Percentiles rank a stretch among this genome's conserved stretches.
phyloP scores from a whole-genome alignment of 805 yeast genomes.

The Saccharomyces eubayanus region DNA sequence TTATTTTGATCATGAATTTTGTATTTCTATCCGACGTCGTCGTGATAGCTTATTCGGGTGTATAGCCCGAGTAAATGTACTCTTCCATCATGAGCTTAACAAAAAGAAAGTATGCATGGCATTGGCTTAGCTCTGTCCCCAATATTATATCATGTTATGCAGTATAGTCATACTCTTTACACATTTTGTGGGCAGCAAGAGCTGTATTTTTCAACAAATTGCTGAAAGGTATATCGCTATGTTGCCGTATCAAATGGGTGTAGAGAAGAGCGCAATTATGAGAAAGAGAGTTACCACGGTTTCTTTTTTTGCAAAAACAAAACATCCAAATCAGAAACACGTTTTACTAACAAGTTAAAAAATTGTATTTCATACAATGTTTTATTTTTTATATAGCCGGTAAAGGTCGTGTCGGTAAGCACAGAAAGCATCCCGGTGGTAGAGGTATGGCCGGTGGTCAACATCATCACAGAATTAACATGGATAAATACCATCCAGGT shows the following conservation, averaged over 20 bases:
- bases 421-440: slow-evolving; percentile 99
- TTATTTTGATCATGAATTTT: background rate
- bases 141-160: background rate
- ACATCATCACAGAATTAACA: slow-evolving; percentile 99
- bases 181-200: background rate
- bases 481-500: slow-evolving; percentile 99
- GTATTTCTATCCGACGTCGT: background rate
- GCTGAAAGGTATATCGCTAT: background rate
- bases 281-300: background rate
- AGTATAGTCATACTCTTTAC: background rate
- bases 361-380: slow-evolving; percentile 3
- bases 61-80: background rate
- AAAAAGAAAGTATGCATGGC: background rate
- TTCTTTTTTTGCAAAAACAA: background rate
- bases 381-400: slow-evolving; percentile 60
- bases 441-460: slow-evolving; percentile 99
- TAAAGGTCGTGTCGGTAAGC: slow-evolving; percentile 99
- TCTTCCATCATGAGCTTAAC: background rate
- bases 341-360: slow-evolving; percentile 9
- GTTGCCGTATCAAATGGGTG: background rate
- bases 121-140: background rate
- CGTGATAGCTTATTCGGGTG: background rate
- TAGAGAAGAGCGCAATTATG: background rate
- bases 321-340: background rate
- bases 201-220: background rate